Evolutionary conservation across 441 rosid species (phyloP).

Genomic region (Populus tomentosa): DNA sequence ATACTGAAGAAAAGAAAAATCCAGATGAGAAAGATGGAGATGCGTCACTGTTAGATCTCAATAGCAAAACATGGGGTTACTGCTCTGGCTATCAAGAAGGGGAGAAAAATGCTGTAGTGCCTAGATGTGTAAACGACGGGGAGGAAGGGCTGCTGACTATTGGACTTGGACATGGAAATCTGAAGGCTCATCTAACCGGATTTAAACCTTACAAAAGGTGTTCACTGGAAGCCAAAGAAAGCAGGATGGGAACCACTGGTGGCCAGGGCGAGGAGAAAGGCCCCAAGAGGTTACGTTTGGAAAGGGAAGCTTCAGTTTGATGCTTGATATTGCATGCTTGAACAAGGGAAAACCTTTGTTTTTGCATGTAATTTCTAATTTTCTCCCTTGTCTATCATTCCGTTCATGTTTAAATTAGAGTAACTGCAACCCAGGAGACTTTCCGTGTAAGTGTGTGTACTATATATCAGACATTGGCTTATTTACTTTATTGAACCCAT

Average conservation of each 20-base stretch:
- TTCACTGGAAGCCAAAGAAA: slow-evolving; percentile 74
- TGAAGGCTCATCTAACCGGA: slow-evolving; percentile 62
- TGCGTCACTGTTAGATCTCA: slow-evolving; percentile 48
- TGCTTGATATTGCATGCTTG: slow-evolving; percentile 24
- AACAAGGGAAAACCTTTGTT: slow-evolving; percentile 29
- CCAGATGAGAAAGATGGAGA: slow-evolving; percentile 23
- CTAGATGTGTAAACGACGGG: slow-evolving; percentile 21
- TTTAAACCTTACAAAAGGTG: slow-evolving; percentile 97
- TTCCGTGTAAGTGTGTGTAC: slow-evolving; percentile 42
- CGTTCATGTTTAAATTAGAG: slow-evolving; percentile 22
- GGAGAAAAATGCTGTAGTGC: slow-evolving; percentile 27
- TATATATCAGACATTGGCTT: slow-evolving; percentile 23
- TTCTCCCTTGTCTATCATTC: slow-evolving; percentile 23
- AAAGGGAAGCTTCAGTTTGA: slow-evolving; percentile 56
- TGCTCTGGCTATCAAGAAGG: slow-evolving; percentile 30
- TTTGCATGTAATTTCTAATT: slow-evolving; percentile 28
- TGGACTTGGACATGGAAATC: slow-evolving; percentile 53
- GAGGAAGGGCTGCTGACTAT: slow-evolving; percentile 45
- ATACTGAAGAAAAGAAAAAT: slow-evolving; percentile 32
- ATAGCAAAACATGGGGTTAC: slow-evolving; percentile 28
- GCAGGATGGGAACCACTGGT: slow-evolving; percentile 33
- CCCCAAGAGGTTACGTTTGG: slow-evolving; percentile 80
- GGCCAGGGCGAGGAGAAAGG: slow-evolving; percentile 63
- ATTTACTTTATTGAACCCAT: slow-evolving; percentile 21
- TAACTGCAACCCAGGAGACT: slow-evolving; percentile 38